Conservation (phyloP, 495 filamentous ascomycete species). For the Mytilinidion resinicola region DNA sequence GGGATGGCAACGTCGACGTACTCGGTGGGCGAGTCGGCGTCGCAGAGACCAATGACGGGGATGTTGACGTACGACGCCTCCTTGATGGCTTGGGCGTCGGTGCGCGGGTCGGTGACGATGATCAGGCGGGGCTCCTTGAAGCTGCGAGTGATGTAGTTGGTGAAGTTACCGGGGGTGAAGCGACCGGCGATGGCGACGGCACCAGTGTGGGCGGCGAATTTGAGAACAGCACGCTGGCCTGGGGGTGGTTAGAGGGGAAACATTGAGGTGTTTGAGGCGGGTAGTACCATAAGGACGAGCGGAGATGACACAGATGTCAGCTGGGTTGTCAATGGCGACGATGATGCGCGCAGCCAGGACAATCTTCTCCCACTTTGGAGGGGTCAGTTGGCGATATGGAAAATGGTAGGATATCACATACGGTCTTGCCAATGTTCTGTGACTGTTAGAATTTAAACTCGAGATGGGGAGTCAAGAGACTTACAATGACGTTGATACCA, state of each 20-base stretch:
- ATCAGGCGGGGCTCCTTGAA: conserved; percentile 99
- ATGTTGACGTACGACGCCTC: conserved; percentile 99
- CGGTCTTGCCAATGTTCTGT: conserved; percentile 96
- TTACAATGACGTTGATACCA: conserved; percentile 81
- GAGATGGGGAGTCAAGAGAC: neutral
- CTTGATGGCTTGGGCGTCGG: conserved; percentile 99
- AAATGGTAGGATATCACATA: conserved; percentile 51
- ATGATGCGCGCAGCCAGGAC: conserved; percentile 97
- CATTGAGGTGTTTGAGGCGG: no score
- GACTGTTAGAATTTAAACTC: no score
- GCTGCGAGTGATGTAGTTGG: conserved; percentile 99
- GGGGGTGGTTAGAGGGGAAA: no score
- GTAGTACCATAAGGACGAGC: conserved; percentile 84
- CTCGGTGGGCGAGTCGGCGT: conserved; percentile 98
- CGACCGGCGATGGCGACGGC: conserved; percentile 96
- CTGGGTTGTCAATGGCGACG: conserved; percentile 96
- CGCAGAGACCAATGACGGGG: conserved; percentile 96
- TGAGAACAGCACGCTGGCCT: conserved; percentile 89
- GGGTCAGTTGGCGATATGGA: conserved; percentile 1
- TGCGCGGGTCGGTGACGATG: conserved; percentile 98
- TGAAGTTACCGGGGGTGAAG: conserved; percentile 99
- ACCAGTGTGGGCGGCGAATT: conserved; percentile 97
- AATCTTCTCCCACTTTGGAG: conserved; percentile 86
- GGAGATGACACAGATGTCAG: conserved; percentile 97
- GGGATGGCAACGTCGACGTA: conserved; percentile 99